A percentile compares a stretch with the other conserved stretches of the same genome.
phyloP scores from a whole-genome alignment of 2,329 filamentous ascomycete species.

The Lasiodiplodia sp. region DNA sequence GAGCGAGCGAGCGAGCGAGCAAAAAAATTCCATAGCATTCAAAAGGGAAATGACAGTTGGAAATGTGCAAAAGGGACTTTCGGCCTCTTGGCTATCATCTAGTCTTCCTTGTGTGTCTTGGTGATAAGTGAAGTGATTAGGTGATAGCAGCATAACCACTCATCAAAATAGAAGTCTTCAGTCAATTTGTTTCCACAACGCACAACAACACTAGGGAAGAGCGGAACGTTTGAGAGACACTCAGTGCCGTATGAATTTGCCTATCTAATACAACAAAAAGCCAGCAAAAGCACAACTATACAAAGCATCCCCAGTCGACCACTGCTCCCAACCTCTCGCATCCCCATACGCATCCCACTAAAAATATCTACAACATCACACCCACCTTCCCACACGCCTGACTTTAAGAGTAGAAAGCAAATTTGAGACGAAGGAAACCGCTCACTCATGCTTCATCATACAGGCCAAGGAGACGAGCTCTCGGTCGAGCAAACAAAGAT shows the following conservation, averaged over 20 bases:
- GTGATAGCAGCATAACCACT: background rate
- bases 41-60: background rate
- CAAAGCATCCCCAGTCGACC: background rate
- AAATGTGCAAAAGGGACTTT: too few species aligned
- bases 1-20: background rate
- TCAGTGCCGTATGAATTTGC: slow-evolving; percentile 9
- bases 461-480: background rate
- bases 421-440: background rate
- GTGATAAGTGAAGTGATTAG: too few species aligned
- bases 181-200: background rate
- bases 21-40: background rate
- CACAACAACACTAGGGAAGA: background rate
- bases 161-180: background rate
- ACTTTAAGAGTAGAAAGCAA: background rate
- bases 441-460: background rate
- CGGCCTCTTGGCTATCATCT: background rate
- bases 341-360: background rate
- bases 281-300: slow-evolving; percentile 5
- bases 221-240: background rate
- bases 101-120: background rate
- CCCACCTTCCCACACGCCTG: background rate
- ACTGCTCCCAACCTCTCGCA: background rate
- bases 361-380: background rate
- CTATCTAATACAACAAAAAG: slow-evolving; percentile 19
- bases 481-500: background rate